Conservation (phyloP, 768 basidiomycete genomes). For the Pulveroboletus sp. region DNA sequence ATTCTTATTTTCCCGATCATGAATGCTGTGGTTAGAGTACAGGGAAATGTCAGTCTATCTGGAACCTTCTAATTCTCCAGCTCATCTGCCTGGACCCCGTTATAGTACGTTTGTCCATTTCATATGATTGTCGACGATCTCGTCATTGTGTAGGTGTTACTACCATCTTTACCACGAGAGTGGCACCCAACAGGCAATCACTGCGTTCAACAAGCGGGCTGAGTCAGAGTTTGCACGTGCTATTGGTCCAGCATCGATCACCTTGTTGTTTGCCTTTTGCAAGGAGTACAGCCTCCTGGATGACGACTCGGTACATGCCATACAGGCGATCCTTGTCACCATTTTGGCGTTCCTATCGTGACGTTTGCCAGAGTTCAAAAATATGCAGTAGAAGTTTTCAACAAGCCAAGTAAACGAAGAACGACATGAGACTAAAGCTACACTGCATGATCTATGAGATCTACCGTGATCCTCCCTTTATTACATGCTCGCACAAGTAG, state of each 20-base stretch:
- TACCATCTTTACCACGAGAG: conserved; percentile 51
- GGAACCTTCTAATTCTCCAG: conserved; percentile 33
- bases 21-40: conserved; percentile 34
- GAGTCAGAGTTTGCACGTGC: conserved; percentile 47
- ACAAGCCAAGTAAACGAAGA: no score
- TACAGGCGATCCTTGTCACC: conserved; percentile 35
- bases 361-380: background rate
- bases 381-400: background rate
- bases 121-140: background rate
- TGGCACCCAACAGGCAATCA: conserved; percentile 51
- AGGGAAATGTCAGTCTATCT: conserved; percentile 34
- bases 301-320: conserved; percentile 45
- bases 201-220: conserved; percentile 60
- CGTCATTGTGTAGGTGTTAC: conserved; percentile 37
- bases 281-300: conserved; percentile 45
- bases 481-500: no score
- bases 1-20: conserved; percentile 42
- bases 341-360: conserved; percentile 19
- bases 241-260: conserved; percentile 46
- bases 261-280: conserved; percentile 52
- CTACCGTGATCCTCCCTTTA: no score
- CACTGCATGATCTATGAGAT: no score
- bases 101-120: conserved; percentile 33
- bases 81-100: conserved; percentile 25
- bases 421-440: no score